A percentile compares a stretch with the other conserved stretches of the same genome.
Conservation (phyloP, 2,329 filamentous ascomycete genomes). For the Fusarium equiseti region DNA sequence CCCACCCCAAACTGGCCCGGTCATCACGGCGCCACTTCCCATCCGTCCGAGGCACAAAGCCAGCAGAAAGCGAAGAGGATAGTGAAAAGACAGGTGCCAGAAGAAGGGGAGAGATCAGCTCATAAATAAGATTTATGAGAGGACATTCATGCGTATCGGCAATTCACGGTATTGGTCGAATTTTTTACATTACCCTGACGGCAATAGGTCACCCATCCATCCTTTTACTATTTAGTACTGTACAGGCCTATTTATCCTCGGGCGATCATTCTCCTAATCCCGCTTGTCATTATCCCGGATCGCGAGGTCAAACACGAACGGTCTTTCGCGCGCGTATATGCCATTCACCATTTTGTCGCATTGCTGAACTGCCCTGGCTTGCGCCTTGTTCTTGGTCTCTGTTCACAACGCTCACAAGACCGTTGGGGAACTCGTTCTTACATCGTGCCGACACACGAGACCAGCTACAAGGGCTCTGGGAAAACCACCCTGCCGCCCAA, state of each 20-base stretch:
- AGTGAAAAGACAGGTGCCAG: slow-evolving; percentile 25
- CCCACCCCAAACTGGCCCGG: slow-evolving; percentile 31
- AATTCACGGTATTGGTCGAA: slow-evolving; percentile 33
- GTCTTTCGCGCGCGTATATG: slow-evolving; percentile 30
- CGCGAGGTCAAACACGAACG: slow-evolving; percentile 39
- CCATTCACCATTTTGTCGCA: slow-evolving; percentile 21
- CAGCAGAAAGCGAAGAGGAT: slow-evolving; percentile 36
- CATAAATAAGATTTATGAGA: slow-evolving; percentile 24
- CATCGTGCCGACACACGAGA: slow-evolving; percentile 35
- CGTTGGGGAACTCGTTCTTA: slow-evolving; percentile 33
- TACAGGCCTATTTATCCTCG: slow-evolving; percentile 38
- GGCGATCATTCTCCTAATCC: slow-evolving; percentile 41
- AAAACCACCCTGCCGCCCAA: slow-evolving; percentile 20
- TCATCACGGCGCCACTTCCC: slow-evolving; percentile 38
- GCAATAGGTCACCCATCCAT: slow-evolving; percentile 21
- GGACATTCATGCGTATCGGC: slow-evolving; percentile 15
- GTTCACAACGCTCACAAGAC: slow-evolving; percentile 22
- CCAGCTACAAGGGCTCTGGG: slow-evolving; percentile 30
- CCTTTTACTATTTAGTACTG: slow-evolving; percentile 22
- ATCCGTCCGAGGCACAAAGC: slow-evolving; percentile 40
- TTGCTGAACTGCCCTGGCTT: slow-evolving; percentile 18
- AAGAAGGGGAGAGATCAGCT: slow-evolving; percentile 23
- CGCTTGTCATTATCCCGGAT: slow-evolving; percentile 42
- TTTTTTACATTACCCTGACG: slow-evolving; percentile 11
- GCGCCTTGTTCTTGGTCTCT: slow-evolving; percentile 20